Conservation (phyloP, 2,329 filamentous ascomycete genomes). For the Colletotrichum sublineola region DNA sequence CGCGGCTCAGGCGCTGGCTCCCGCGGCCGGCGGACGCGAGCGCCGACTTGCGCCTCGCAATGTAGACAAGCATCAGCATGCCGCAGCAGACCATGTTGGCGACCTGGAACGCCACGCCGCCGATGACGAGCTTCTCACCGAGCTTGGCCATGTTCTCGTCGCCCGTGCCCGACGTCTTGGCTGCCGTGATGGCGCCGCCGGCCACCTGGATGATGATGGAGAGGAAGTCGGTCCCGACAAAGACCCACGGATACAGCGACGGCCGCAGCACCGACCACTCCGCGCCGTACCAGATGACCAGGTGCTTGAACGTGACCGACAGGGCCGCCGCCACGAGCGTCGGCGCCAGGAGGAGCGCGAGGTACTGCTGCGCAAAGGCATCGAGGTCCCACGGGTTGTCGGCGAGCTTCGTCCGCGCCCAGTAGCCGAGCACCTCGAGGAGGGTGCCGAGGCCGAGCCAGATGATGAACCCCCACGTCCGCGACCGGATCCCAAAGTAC, state of each 20-base stretch:
- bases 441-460: conserved; percentile 20
- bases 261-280: conserved; percentile 57
- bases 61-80: conserved; percentile 36
- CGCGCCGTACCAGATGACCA: conserved; percentile 58
- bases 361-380: conserved; percentile 57
- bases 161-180: conserved; percentile 9
- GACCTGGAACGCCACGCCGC: conserved; percentile 47
- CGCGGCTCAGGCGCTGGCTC: background rate
- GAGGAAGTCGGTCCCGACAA: conserved; percentile 62
- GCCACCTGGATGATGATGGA: conserved; percentile 50
- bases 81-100: conserved; percentile 47
- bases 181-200: conserved; percentile 41
- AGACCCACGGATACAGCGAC: conserved; percentile 61
- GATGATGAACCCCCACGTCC: conserved; percentile 14
- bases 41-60: too few species aligned
- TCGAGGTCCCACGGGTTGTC: conserved; percentile 56
- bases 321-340: conserved; percentile 60
- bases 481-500: conserved; percentile 4
- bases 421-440: conserved; percentile 11
- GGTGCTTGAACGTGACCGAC: conserved; percentile 61
- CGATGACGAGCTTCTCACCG: conserved; percentile 44
- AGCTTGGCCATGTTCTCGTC: conserved; percentile 32
- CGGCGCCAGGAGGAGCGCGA: conserved; percentile 57
- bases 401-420: conserved; percentile 10
- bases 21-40: background rate